phyloP scores from a whole-genome alignment of 768 basidiomycete genomes.

The Rickenella mellea region DNA sequence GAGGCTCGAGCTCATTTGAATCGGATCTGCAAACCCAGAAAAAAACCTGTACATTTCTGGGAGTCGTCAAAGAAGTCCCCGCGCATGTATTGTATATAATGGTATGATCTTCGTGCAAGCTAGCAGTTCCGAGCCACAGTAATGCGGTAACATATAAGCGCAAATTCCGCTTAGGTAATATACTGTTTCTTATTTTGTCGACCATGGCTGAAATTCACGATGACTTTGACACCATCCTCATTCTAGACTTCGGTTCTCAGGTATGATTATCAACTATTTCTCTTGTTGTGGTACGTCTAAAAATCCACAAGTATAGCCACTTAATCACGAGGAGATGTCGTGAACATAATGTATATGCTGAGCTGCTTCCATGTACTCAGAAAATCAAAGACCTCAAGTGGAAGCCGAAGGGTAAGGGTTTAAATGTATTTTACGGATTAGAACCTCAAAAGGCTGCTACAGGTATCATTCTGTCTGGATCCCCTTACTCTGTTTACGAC shows the following conservation, averaged over 20 bases:
- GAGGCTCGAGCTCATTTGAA: too few relatives aligned
- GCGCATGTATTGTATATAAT: too few relatives aligned
- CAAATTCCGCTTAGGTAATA: too few relatives aligned
- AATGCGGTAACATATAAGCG: too few relatives aligned
- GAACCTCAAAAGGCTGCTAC: constrained; percentile 3
- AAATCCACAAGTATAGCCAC: constrained; percentile 74
- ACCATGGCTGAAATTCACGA: constrained; percentile 92
- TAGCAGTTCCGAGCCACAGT: too few relatives aligned
- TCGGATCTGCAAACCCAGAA: too few relatives aligned
- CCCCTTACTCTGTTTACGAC: constrained; percentile 97
- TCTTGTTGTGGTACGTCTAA: constrained; percentile 4
- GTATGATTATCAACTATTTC: constrained; percentile 28
- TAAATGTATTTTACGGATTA: not conserved
- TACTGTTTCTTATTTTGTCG: too few relatives aligned
- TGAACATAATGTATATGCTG: constrained; percentile 94
- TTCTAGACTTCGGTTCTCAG: constrained; percentile 96
- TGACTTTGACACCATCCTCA: constrained; percentile 92
- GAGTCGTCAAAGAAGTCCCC: too few relatives aligned
- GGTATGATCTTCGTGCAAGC: too few relatives aligned
- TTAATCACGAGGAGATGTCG: constrained; percentile 96
- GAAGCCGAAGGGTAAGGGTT: constrained; percentile 77
- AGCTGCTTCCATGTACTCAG: constrained; percentile 93
- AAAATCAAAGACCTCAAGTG: constrained; percentile 81
- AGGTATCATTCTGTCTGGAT: constrained; percentile 96
- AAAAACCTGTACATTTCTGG: too few relatives aligned